Evolutionary conservation across 352 stramenopile species (phyloP), one percentile per base, ranked within the genome.

Genomic region (Aphanomyces invadans): DNA sequence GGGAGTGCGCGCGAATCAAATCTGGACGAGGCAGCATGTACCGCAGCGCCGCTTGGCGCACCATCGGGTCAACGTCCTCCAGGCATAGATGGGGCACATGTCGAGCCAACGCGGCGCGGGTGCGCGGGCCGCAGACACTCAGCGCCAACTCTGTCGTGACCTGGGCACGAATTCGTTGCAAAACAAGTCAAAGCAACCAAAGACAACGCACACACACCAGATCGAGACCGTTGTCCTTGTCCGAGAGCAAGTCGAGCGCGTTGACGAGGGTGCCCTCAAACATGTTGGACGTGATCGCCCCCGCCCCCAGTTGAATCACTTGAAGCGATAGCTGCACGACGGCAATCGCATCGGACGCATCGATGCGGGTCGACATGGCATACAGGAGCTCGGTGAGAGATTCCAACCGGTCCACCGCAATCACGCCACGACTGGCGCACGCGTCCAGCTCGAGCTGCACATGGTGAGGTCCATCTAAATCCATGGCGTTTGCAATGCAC

Each of bases 281-380:
- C 29, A 46, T 46, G 11, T 21, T 25, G n/a, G 53, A 28, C 31
- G 53, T 62, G 53, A 32, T 7, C 9, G 29, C 12, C 0, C 53
- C 53, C 29, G 33, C 53, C n/a, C 53, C 53, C 17, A 62, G 29
- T 29, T 45, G 36, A 21, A 62, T 46, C 17, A 62, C 29, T 44
- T 46, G 53, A 9, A 62, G 53, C 2, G 29, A 44, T 15, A 44
- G 25, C 23, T 36, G 53, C 21, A 62, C 36, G 0, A 62, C 29
- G 3, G 29, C 19, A 5, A 31, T 48, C 11, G 53, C 53, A 32
- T 62, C 53, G 12, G 31, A 17, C 31, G 53, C 25, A 21, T 62
- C 53, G 31, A 62, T 29, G 53, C 53, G 53, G 29, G 39, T 62
- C 29, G 53, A 62, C 21, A 62, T 62, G 28, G 31, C 53, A 28